Evolutionary conservation across 371 early-diverging fungal genomes (phyloP).

Genomic region (Actinomucor elegans): DNA sequence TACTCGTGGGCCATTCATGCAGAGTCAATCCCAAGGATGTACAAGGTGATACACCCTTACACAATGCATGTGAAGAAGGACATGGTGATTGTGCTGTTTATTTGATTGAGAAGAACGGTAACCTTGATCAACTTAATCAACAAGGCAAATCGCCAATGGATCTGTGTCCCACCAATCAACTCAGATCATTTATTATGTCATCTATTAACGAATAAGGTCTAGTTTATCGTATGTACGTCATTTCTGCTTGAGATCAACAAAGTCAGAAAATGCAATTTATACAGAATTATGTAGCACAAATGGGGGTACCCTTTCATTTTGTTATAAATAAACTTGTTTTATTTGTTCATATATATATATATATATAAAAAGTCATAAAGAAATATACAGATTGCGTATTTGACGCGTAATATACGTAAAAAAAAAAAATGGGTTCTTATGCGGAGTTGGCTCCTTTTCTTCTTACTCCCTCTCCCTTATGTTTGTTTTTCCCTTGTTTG

Average conservation of each 20-base stretch:
- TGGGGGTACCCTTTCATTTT: not conserved
- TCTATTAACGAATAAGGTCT: no score
- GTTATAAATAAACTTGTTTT: not conserved
- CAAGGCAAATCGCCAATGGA: slow-evolving; percentile 49
- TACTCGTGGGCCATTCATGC: slow-evolving; percentile 41
- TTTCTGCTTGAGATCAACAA: no score
- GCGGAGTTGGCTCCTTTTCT: no score
- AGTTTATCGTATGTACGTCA: not conserved
- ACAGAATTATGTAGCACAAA: no score
- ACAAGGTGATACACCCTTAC: slow-evolving; percentile 59
- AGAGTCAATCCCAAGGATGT: slow-evolving; percentile 52
- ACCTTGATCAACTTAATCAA: slow-evolving; percentile 44
- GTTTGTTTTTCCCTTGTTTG: slow-evolving; percentile 1
- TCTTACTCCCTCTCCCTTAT: not conserved
- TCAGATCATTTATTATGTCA: slow-evolving; percentile 8
- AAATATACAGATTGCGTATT: no score
- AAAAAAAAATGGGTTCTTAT: no score
- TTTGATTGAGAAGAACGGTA: slow-evolving; percentile 49
- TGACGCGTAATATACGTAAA: no score
- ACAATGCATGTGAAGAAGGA: slow-evolving; percentile 64
- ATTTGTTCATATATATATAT: no score
- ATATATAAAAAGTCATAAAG: no score
- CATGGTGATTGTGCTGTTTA: slow-evolving; percentile 53
- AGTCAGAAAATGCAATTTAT: no score
- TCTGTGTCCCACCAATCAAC: slow-evolving; percentile 20